Evolutionary conservation across 2,329 filamentous ascomycete species (phyloP), one percentile per base, ranked within the genome.

Genomic region (Talaromyces sp.): DNA sequence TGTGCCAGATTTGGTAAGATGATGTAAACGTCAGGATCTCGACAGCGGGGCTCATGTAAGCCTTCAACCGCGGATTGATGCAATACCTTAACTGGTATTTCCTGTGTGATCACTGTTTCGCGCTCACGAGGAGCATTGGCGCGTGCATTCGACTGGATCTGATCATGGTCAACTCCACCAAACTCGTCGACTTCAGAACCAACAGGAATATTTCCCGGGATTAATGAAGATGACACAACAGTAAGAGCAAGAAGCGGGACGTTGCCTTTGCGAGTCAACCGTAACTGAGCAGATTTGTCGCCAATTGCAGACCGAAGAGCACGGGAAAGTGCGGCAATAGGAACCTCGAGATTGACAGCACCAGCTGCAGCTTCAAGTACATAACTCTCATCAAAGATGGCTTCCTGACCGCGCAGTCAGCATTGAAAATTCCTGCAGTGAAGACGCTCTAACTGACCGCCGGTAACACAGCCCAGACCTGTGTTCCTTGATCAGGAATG

Each of bases 341-440:
- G 93, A 1, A 99, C 87, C 80, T 99, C 95, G 68, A 99, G 89
- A 79, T 99, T 97, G 80, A 99, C 97, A 62, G 93, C 91, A 79
- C 97, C 97, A 57, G 93, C 90, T 60, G 91, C 91, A 59, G 93
- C 97, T 76, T 97, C 90, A 70, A 98, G 89, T 62, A 88, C 87
- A 81, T 96, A 97, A 69, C 74, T 68, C 65, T 76, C 74, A 86
- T 96, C 91, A 77, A 99, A 98, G 72, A 99, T 92, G 70, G 92
- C 89, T 74, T 96, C 91, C 84, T 78, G 69, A 8, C 11, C 45
- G 11, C 9, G 37, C 11, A 27, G 31, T 66, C 31, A 66, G 47
- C 54, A 27, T 27, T n/a, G 11, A 8, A 22, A 5, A 16, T 14
- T 33, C 19, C 11, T 39, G 22, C 31, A 39, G 49, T 8, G 22